phyloP scores from a whole-genome alignment of 805 yeast genomes.

The Metschnikowia bowlesiae region DNA sequence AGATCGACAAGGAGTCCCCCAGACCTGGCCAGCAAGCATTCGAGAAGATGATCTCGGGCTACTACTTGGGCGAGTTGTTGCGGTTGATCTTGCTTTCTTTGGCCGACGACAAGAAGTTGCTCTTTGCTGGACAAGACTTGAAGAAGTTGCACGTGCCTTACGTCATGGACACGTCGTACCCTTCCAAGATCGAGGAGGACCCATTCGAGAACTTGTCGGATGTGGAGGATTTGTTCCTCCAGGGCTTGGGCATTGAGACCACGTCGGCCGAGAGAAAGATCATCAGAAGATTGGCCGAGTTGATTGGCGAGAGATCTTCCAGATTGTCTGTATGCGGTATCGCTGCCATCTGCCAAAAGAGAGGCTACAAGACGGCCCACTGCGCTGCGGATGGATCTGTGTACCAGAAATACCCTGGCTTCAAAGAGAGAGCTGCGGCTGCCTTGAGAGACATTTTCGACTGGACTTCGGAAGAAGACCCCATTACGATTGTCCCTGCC shows the following conservation, averaged over 20 bases:
- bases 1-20: constrained; percentile 81
- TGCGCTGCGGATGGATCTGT: constrained; percentile 98
- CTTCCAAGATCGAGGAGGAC: constrained; percentile 84
- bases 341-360: constrained; percentile 88
- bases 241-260: constrained; percentile 57
- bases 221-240: constrained; percentile 61
- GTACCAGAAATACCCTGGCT: constrained; percentile 87
- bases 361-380: constrained; percentile 69
- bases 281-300: constrained; percentile 76
- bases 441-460: constrained; percentile 86
- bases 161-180: constrained; percentile 84
- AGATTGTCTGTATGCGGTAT: constrained; percentile 92
- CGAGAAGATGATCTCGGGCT: constrained; percentile 97
- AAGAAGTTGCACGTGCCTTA: constrained; percentile 57
- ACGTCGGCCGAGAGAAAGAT: constrained; percentile 76
- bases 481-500: constrained; percentile 82
- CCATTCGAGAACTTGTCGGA: constrained; percentile 78
- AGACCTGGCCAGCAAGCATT: constrained; percentile 95
- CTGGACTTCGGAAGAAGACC: constrained; percentile 68
- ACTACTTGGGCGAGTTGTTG: constrained; percentile 88
- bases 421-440: constrained; percentile 82
- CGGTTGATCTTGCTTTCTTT: constrained; percentile 77
- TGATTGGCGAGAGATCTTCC: constrained; percentile 89
- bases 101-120: constrained; percentile 49
- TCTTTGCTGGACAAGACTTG: constrained; percentile 70